phyloP scores from a whole-genome alignment of 495 filamentous ascomycete genomes.

The Penicillium samsonianum region DNA sequence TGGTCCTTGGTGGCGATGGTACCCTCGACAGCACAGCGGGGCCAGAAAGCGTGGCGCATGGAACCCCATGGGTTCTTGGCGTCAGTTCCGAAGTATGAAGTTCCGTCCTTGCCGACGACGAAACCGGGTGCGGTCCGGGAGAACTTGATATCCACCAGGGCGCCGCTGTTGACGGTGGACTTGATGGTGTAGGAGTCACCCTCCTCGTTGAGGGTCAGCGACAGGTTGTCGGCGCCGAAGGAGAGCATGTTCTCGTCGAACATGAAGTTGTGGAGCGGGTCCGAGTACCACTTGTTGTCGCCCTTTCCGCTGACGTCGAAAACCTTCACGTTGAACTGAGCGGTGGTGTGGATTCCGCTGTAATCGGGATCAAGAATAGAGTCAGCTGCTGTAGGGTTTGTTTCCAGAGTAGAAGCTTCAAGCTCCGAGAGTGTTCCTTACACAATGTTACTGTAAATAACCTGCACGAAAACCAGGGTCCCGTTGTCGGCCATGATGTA shows the following conservation, averaged over 20 bases:
- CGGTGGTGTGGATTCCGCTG: constrained; percentile 86
- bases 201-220: constrained; percentile 80
- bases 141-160: constrained; percentile 81
- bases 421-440: constrained; percentile 47
- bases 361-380: constrained; percentile 1
- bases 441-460: constrained; percentile 98
- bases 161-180: constrained; percentile 72
- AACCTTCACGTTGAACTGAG: constrained; percentile 89
- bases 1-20: constrained; percentile 81
- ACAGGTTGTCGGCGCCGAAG: constrained; percentile 82
- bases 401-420: constrained; percentile 5
- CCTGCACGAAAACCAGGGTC: constrained; percentile 74
- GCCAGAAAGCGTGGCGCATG: constrained; percentile 93
- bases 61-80: constrained; percentile 82
- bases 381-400: neutral
- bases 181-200: constrained; percentile 80
- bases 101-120: constrained; percentile 83
- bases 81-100: constrained; percentile 82
- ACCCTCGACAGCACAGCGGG: constrained; percentile 76
- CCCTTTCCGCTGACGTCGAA: constrained; percentile 72
- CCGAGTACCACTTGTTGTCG: constrained; percentile 76
- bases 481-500: constrained; percentile 83
- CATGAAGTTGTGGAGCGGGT: constrained; percentile 68
- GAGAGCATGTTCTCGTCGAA: constrained; percentile 81
- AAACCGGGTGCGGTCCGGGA: constrained; percentile 78